Conservation (phyloP, 169 alveolate genomes). For the Sarcocystis neurona region DNA sequence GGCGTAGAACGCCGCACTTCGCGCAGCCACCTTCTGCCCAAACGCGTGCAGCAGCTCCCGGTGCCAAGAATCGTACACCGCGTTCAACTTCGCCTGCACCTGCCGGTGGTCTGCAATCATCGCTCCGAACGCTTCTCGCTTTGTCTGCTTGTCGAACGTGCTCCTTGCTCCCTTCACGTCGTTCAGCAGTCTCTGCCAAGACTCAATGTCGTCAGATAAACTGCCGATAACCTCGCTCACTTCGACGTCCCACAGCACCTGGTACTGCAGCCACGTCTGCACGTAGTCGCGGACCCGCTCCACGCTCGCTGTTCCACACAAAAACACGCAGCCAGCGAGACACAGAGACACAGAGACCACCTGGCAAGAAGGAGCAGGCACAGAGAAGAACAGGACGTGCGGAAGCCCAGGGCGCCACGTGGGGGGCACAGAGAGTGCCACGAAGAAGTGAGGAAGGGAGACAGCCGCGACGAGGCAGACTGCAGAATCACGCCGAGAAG, state of each 20-base stretch:
- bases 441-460: too few relatives aligned
- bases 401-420: too few relatives aligned
- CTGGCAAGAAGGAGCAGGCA: not conserved
- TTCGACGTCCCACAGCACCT: constrained; percentile 95
- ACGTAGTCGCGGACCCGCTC: constrained; percentile 83
- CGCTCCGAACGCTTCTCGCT: constrained; percentile 92
- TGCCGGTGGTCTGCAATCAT: constrained; percentile 89
- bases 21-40: constrained; percentile 83
- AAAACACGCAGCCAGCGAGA: not conserved
- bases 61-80: constrained; percentile 95
- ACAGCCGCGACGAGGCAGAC: too few relatives aligned
- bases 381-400: not conserved
- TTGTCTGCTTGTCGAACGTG: constrained; percentile 91
- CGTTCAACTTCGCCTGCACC: constrained; percentile 80
- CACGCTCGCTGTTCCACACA: constrained; percentile 2
- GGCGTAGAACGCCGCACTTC: constrained; percentile 71
- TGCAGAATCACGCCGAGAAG: too few relatives aligned
- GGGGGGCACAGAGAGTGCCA: too few relatives aligned
- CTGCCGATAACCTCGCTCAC: constrained; percentile 82
- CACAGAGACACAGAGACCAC: not conserved
- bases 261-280: constrained; percentile 93
- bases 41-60: constrained; percentile 91
- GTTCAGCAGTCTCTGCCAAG: constrained; percentile 93
- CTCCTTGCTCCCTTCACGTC: constrained; percentile 90
- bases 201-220: constrained; percentile 90